Evolutionary conservation across 2,329 filamentous ascomycete genomes (phyloP).

Genomic region (Cryphonectria nitschkei): DNA sequence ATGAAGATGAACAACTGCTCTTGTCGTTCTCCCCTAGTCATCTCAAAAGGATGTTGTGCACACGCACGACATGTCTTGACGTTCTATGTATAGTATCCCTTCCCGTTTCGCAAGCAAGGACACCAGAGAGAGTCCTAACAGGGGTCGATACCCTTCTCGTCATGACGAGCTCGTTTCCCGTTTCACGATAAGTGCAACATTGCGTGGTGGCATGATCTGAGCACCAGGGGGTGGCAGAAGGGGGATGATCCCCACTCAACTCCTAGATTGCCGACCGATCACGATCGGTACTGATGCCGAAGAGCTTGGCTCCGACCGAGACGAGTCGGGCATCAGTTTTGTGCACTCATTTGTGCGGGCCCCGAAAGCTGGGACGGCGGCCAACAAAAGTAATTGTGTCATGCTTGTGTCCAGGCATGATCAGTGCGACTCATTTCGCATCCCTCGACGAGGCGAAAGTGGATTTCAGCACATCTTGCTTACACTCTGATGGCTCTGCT

Average conservation of each 20-base stretch:
- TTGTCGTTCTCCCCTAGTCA: background rate
- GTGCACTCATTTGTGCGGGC: background rate
- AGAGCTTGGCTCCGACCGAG: background rate
- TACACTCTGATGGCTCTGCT: background rate
- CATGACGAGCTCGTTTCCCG: background rate
- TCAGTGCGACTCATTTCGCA: background rate
- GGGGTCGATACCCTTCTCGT: constrained; percentile 1
- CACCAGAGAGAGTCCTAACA: background rate
- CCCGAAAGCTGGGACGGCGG: background rate
- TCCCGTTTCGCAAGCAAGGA: no score
- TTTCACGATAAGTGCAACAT: background rate
- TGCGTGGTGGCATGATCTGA: constrained; percentile 2
- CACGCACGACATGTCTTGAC: background rate
- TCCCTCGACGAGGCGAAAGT: background rate
- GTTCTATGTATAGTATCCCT: background rate
- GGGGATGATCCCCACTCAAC: background rate
- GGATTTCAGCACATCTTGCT: background rate
- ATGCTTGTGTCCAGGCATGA: background rate
- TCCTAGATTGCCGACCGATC: constrained; percentile 12
- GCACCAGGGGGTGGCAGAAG: background rate
- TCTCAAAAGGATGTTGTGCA: background rate
- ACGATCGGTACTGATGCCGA: constrained; percentile 11
- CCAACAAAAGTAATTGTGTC: background rate
- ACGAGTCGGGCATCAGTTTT: background rate
- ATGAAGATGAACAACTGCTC: background rate